These are phyloP conservation scores for Pythium brassicae DNA, from an alignment of 352 stramenopile species.

Conservation along the genomic window DNA sequence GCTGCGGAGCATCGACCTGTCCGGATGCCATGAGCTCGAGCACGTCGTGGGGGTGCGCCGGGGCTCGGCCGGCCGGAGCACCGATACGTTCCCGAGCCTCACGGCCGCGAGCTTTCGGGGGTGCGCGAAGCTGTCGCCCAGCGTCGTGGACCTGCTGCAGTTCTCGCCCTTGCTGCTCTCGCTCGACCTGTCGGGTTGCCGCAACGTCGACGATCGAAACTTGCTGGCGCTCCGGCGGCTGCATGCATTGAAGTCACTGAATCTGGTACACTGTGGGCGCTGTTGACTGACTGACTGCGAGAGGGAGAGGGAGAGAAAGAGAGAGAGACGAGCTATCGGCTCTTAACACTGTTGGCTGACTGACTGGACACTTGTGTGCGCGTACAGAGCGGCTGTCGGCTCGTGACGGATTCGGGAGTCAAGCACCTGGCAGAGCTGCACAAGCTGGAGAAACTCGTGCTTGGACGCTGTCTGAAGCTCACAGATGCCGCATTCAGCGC, in stretches of 20 bases:
- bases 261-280: slow-evolving; percentile 36
- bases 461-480: slow-evolving; percentile 52
- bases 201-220: slow-evolving; percentile 52
- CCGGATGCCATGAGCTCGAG: slow-evolving; percentile 45
- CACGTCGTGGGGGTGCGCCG: slow-evolving; percentile 41
- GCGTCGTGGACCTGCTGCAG: slow-evolving; percentile 47
- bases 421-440: slow-evolving; percentile 35
- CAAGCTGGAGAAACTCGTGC: slow-evolving; percentile 45
- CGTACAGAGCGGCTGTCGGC: slow-evolving; percentile 38
- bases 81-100: slow-evolving; percentile 52
- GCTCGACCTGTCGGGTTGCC: slow-evolving; percentile 58
- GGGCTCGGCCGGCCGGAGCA: slow-evolving; percentile 17
- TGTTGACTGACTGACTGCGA: not conserved
- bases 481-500: slow-evolving; percentile 42
- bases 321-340: too few relatives aligned
- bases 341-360: too few relatives aligned
- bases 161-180: slow-evolving; percentile 49
- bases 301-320: too few relatives aligned
- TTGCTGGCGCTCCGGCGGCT: slow-evolving; percentile 36
- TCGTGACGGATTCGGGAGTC: slow-evolving; percentile 52
- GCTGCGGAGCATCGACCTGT: slow-evolving; percentile 54
- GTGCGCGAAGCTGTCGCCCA: slow-evolving; percentile 37
- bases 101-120: slow-evolving; percentile 44
- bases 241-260: slow-evolving; percentile 32
- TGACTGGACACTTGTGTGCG: not conserved